A percentile compares a stretch with the other conserved stretches of the same genome.
Evolutionary conservation across 2,329 filamentous ascomycete genomes (phyloP).

Genomic region (Fusarium annulatum): DNA sequence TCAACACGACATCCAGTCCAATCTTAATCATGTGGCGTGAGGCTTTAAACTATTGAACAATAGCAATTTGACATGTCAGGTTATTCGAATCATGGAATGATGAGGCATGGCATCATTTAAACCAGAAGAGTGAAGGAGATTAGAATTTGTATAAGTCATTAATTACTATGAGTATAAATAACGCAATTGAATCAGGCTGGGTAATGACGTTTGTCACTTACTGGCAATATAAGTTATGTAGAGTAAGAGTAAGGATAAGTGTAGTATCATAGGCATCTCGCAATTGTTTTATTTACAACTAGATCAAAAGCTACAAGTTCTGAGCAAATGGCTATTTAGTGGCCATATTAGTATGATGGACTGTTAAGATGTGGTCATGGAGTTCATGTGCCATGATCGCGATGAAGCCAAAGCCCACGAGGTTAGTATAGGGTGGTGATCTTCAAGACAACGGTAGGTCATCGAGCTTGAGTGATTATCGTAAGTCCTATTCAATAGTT

Average conservation of each 20-base stretch:
- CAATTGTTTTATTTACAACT: neutral
- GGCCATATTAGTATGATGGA: neutral
- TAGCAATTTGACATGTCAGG: neutral
- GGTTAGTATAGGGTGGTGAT: neutral
- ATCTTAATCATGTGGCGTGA: neutral
- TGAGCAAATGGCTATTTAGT: fast-evolving
- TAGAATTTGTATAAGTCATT: neutral
- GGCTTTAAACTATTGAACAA: neutral
- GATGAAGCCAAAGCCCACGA: neutral
- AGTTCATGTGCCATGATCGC: neutral
- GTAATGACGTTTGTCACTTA: neutral
- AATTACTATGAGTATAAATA: neutral
- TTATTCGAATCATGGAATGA: neutral
- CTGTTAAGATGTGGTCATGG: neutral
- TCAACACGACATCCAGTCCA: neutral
- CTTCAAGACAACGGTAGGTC: neutral
- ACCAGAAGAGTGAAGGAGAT: neutral
- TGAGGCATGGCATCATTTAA: neutral
- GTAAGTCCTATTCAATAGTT: neutral
- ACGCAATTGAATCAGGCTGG: neutral
- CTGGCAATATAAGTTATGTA: neutral
- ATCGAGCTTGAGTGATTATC: neutral
- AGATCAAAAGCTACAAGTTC: neutral
- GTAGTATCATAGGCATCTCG: neutral
- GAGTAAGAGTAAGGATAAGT: neutral